Percentiles rank a stretch among this genome's conserved stretches.
Conservation (phyloP, 768 basidiomycete species). For the Lactarius sp. region DNA sequence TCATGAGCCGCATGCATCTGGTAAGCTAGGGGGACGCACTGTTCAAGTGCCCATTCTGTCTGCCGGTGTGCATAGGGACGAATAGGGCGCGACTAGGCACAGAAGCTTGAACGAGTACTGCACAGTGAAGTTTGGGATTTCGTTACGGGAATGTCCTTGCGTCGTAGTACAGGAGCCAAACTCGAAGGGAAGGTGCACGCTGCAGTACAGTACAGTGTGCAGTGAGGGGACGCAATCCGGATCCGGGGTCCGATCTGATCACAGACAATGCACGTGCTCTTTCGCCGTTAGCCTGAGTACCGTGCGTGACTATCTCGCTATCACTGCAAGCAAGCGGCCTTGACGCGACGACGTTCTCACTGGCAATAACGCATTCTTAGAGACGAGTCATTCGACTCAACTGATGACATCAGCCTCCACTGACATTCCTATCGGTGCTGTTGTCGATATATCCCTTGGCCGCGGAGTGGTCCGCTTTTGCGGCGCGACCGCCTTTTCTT, state of each 20-base stretch:
- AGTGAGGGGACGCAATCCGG: background rate
- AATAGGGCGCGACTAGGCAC: background rate
- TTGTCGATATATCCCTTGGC: slow-evolving; percentile 77
- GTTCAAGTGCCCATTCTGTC: slow-evolving; percentile 19
- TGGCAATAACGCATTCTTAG: background rate
- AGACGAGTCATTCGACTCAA: background rate
- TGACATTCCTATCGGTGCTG: slow-evolving; percentile 58
- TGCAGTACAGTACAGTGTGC: background rate
- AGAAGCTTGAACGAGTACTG: background rate
- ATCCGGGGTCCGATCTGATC: background rate
- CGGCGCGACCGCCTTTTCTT: slow-evolving; percentile 76
- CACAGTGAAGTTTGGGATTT: background rate
- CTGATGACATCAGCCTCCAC: slow-evolving; percentile 26
- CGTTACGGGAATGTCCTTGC: background rate
- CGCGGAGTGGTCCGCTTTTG: slow-evolving; percentile 82
- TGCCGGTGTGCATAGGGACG: slow-evolving; percentile 10
- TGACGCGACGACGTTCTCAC: background rate
- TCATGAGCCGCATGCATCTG: background rate
- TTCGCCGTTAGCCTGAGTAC: too few species aligned
- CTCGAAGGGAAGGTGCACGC: background rate
- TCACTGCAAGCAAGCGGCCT: too few species aligned
- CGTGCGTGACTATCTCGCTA: too few species aligned
- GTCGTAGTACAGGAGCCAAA: background rate
- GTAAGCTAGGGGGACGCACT: slow-evolving; percentile 1
- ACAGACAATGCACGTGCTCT: background rate